A percentile compares a stretch with the other conserved stretches of the same genome.
phyloP scores from a whole-genome alignment of 495 filamentous ascomycete species.

The Tuber umbilicatum region DNA sequence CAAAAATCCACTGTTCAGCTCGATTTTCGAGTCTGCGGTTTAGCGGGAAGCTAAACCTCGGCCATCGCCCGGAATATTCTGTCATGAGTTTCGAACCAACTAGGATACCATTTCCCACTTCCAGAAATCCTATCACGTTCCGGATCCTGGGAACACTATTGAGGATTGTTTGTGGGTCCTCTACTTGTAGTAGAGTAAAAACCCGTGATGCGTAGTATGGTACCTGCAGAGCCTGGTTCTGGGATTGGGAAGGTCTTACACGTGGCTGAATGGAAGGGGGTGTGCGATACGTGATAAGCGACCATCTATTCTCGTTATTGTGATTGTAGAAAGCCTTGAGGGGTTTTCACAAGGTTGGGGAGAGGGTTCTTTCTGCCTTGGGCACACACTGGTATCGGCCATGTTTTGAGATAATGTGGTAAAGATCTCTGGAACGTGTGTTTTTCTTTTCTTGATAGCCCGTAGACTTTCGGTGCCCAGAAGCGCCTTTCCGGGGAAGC shows the following conservation, averaged over 20 bases:
- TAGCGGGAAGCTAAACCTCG: neutral
- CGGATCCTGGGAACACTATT: neutral
- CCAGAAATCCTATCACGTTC: neutral
- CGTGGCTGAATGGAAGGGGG: neutral
- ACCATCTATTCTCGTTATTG: neutral
- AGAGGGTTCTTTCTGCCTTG: neutral
- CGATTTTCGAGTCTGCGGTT: neutral
- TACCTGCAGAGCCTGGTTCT: neutral
- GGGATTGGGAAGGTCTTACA: neutral
- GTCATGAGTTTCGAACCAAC: neutral
- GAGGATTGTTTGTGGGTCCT: neutral
- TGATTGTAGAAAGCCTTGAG: neutral
- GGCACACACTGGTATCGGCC: neutral
- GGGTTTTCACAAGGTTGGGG: neutral
- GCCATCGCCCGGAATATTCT: neutral
- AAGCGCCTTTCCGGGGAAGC: neutral
- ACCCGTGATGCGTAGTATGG: neutral
- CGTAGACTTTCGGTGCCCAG: neutral
- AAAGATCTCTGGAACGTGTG: neutral
- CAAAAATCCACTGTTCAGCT: neutral
- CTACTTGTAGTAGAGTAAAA: neutral
- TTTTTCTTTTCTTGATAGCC: neutral
- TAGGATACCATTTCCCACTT: neutral
- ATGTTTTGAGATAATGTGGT: neutral
- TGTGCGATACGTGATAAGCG: neutral